Evolutionary conservation across 257 asterid genomes (phyloP).

Genomic region (Asclepias syriaca): DNA sequence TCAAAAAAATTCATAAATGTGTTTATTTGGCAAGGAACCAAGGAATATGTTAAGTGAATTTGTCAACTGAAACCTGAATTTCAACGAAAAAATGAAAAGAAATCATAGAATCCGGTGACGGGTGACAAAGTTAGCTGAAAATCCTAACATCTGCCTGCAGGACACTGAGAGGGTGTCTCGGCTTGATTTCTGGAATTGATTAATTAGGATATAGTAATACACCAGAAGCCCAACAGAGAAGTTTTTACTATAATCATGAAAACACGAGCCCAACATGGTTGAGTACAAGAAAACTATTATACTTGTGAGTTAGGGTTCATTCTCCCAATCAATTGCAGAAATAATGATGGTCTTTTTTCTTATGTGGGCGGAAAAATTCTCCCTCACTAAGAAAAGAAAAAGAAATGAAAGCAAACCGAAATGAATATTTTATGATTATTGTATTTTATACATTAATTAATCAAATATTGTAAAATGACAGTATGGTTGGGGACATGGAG

Average conservation of each 20-base stretch:
- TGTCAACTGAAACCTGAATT: conserved; percentile 17
- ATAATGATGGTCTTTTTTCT: neutral
- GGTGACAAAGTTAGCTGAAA: neutral
- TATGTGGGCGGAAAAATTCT: too few relatives aligned
- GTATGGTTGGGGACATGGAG: neutral
- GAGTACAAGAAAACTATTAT: neutral
- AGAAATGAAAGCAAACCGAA: neutral
- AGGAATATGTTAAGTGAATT: neutral
- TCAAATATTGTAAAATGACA: conserved; percentile 4
- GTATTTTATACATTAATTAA: conserved; percentile 9
- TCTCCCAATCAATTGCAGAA: neutral
- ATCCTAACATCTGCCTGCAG: neutral
- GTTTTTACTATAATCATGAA: too few relatives aligned
- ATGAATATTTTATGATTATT: neutral
- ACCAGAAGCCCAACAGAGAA: neutral
- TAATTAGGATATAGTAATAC: neutral
- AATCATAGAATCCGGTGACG: neutral
- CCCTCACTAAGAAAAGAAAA: too few relatives aligned
- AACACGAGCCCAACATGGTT: neutral
- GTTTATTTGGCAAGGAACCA: conserved; percentile 6
- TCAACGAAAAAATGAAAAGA: neutral
- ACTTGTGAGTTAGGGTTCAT: neutral
- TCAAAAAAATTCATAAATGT: too few relatives aligned
- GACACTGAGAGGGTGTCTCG: neutral
- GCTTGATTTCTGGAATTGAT: conserved; percentile 6